Percentiles rank a stretch among this genome's conserved stretches.
Evolutionary conservation across 441 rosid genomes (phyloP).

Genomic region (Sinapis alba): DNA sequence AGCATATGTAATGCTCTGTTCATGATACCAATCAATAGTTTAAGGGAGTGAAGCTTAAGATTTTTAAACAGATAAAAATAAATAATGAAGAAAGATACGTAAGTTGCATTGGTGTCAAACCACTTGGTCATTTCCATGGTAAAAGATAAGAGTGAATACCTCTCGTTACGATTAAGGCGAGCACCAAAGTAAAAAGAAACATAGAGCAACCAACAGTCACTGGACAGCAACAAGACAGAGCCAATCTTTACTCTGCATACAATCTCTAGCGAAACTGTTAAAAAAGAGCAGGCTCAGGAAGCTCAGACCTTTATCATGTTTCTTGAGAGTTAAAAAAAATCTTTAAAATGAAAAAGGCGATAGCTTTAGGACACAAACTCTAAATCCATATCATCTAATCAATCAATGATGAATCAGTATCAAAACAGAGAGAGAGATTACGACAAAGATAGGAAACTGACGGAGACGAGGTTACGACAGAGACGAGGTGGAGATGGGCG

Average conservation of each 20-base stretch:
- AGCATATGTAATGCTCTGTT: too few relatives aligned
- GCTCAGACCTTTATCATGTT: background rate
- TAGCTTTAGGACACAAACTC: background rate
- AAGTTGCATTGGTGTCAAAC: too few relatives aligned
- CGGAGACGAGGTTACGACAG: background rate
- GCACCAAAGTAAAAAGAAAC: conserved; percentile 60
- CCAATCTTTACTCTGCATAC: conserved; percentile 63
- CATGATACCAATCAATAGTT: too few relatives aligned
- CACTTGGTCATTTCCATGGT: too few relatives aligned
- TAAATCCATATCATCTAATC: background rate
- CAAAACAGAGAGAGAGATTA: background rate
- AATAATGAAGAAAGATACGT: too few relatives aligned
- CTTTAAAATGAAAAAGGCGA: background rate
- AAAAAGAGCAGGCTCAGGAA: conserved; percentile 5
- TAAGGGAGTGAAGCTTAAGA: too few relatives aligned
- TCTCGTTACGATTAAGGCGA: too few relatives aligned
- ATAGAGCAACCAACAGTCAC: conserved; percentile 62
- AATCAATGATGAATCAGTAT: background rate
- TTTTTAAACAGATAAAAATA: too few relatives aligned
- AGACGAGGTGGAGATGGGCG: background rate
- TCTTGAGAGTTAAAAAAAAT: too few relatives aligned
- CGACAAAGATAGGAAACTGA: background rate
- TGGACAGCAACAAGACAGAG: conserved; percentile 56
- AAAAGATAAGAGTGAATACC: too few relatives aligned
- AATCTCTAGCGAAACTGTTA: conserved; percentile 57